A percentile compares a stretch with the other conserved stretches of the same genome.
phyloP scores from a whole-genome alignment of 78 protist species.

The Tieghemostelium lacteum region DNA sequence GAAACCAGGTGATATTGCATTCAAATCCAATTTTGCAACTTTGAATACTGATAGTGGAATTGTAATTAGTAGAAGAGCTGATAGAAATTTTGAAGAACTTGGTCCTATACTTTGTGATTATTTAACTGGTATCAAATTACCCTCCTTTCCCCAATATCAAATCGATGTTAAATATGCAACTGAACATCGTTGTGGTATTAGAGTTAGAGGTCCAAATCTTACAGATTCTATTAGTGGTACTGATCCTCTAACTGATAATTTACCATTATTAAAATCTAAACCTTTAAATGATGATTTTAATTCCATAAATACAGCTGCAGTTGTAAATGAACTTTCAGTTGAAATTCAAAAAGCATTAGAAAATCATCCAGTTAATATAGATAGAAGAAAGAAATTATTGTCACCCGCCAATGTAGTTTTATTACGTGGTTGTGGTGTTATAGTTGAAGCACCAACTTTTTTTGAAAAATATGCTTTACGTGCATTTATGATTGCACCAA shows the following conservation, averaged over 20 bases:
- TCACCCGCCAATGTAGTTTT: slow-evolving; percentile 87
- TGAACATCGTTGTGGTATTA: slow-evolving; percentile 93
- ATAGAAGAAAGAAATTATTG: slow-evolving; percentile 66
- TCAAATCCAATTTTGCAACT: slow-evolving; percentile 89
- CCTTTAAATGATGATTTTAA: slow-evolving; percentile 48
- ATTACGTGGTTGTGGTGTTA: slow-evolving; percentile 91
- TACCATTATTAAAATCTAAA: slow-evolving; percentile 51
- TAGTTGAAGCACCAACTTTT: slow-evolving; percentile 82
- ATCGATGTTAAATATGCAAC: slow-evolving; percentile 88
- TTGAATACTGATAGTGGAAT: slow-evolving; percentile 44
- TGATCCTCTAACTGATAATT: slow-evolving; percentile 91
- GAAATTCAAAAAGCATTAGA: slow-evolving; percentile 58
- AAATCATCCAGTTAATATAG: slow-evolving; percentile 85
- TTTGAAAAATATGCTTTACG: slow-evolving; percentile 45
- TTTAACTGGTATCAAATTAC: slow-evolving; percentile 79
- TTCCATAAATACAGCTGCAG: slow-evolving; percentile 32
- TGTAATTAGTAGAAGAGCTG: slow-evolving; percentile 86
- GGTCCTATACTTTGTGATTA: slow-evolving; percentile 88
- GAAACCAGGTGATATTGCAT: slow-evolving; percentile 93
- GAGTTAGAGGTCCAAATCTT: slow-evolving; percentile 89
- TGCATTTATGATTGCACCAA: slow-evolving; percentile 93
- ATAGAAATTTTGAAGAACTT: slow-evolving; percentile 86
- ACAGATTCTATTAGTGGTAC: slow-evolving; percentile 87
- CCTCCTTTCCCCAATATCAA: slow-evolving; percentile 72
- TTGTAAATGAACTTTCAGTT: slow-evolving; percentile 81